Percentiles rank a stretch among this genome's conserved stretches.
These are phyloP conservation scores for Aspergillus bertholletiae DNA, from an alignment of 495 filamentous ascomycete species.

Conservation along the genomic window DNA sequence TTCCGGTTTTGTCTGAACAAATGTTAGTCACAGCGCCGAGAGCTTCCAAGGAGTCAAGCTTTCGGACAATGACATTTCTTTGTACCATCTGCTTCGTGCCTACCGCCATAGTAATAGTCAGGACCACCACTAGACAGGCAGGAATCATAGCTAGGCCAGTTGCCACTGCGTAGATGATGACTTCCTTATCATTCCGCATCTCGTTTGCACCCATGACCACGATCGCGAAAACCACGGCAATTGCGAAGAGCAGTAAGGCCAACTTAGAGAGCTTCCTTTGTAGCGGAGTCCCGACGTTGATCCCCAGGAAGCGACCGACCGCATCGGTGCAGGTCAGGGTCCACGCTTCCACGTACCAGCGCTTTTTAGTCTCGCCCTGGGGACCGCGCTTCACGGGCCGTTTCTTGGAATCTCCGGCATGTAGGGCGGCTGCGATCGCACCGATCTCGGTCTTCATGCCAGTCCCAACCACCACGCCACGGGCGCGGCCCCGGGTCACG, in stretches of 20 bases:
- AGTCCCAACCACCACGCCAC: conserved; percentile 66
- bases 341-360: conserved; percentile 68
- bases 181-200: conserved; percentile 56
- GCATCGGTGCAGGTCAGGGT: conserved; percentile 62
- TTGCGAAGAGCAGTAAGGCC: conserved; percentile 62
- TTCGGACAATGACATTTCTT: conserved; percentile 65
- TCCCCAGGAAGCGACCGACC: conserved; percentile 65
- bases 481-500: conserved; percentile 65
- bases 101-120: conserved; percentile 74
- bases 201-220: conserved; percentile 62
- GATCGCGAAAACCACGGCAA: conserved; percentile 68
- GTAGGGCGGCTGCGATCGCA: conserved; percentile 62
- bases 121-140: conserved; percentile 69
- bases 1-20: conserved; percentile 72
- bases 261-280: conserved; percentile 68
- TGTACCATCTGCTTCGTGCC: conserved; percentile 71
- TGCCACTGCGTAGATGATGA: conserved; percentile 70
- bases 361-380: conserved; percentile 55
- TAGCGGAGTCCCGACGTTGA: conserved; percentile 67
- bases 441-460: conserved; percentile 73
- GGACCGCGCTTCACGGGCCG: conserved; percentile 56
- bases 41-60: conserved; percentile 63
- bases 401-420: conserved; percentile 38
- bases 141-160: conserved; percentile 70
- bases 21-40: conserved; percentile 69